These are phyloP conservation scores for Eucalyptus microcorys DNA, from an alignment of 345 rosid species.

Conservation along the genomic window DNA sequence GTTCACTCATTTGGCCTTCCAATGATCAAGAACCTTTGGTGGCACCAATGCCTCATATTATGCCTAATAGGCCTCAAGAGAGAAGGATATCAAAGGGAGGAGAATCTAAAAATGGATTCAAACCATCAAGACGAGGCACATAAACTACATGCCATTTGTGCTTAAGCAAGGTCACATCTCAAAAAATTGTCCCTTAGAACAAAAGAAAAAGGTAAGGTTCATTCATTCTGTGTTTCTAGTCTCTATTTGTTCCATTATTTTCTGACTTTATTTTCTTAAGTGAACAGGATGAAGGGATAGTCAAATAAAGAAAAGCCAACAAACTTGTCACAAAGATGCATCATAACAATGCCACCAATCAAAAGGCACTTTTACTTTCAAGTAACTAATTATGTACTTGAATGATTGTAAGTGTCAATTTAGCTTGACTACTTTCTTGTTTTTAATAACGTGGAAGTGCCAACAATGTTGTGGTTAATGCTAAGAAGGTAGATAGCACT, in stretches of 20 bases:
- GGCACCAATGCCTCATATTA: neutral
- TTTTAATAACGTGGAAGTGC: rapidly evolving
- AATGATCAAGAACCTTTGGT: neutral
- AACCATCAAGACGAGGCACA: neutral
- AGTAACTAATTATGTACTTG: rapidly evolving
- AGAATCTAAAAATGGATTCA: neutral
- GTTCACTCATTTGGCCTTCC: neutral
- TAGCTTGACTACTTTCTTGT: neutral
- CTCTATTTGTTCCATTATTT: neutral
- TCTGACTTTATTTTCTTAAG: neutral
- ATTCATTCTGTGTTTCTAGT: rapidly evolving
- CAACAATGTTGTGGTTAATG: neutral
- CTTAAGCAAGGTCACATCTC: too few species aligned
- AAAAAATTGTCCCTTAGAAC: neutral
- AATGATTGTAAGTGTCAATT: neutral
- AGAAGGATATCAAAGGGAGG: neutral
- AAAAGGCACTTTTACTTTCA: neutral
- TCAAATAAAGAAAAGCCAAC: too few species aligned
- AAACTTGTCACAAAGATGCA: neutral
- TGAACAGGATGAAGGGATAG: neutral
- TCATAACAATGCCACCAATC: neutral
- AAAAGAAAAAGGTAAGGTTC: neutral
- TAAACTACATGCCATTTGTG: neutral
- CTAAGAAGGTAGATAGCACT: neutral
- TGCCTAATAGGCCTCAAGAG: neutral